These are phyloP conservation scores for Candida glucosophila DNA, from an alignment of 1,139 yeast species.

Conservation along the genomic window DNA sequence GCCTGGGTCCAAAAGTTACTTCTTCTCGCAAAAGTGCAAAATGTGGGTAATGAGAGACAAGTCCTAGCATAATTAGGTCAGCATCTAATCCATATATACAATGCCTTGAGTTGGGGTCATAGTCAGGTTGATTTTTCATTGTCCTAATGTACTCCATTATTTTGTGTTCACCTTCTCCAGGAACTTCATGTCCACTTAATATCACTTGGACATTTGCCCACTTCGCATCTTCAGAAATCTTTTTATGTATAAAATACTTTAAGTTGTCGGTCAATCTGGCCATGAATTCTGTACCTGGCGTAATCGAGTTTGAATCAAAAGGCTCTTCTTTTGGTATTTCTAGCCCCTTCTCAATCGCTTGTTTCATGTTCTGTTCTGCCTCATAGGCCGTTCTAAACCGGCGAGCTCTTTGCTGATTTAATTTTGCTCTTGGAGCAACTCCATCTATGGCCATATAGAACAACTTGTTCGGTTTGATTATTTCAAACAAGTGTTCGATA, in stretches of 20 bases:
- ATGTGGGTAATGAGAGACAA: conserved; percentile 95
- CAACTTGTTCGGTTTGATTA: conserved; percentile 77
- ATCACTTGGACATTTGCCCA: conserved; percentile 85
- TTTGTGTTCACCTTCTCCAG: conserved; percentile 99
- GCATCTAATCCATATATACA: conserved; percentile 98
- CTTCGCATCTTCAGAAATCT: conserved; percentile 79
- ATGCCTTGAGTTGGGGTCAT: conserved; percentile 83
- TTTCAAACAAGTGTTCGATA: conserved; percentile 85
- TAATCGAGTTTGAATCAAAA: conserved; percentile 90
- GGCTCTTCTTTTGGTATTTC: conserved; percentile 67
- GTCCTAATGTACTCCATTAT: conserved; percentile 90
- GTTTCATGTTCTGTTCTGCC: conserved; percentile 67
- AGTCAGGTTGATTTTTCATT: conserved; percentile 64
- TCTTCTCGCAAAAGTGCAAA: conserved; percentile 93
- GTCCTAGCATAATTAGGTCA: conserved; percentile 92
- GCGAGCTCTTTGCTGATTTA: conserved; percentile 98
- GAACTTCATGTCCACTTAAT: conserved; percentile 95
- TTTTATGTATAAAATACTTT: conserved; percentile 85
- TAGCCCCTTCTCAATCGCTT: conserved; percentile 55
- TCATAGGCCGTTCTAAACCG: conserved; percentile 94
- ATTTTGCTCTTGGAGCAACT: conserved; percentile 98
- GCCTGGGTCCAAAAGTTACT: conserved; percentile 72
- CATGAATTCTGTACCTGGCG: conserved; percentile 99
- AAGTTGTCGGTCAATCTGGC: conserved; percentile 75
- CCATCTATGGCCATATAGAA: conserved; percentile 99